These are phyloP conservation scores for Epichloe hybrida DNA, from an alignment of 2,329 filamentous ascomycete genomes.

Conservation along the genomic window DNA sequence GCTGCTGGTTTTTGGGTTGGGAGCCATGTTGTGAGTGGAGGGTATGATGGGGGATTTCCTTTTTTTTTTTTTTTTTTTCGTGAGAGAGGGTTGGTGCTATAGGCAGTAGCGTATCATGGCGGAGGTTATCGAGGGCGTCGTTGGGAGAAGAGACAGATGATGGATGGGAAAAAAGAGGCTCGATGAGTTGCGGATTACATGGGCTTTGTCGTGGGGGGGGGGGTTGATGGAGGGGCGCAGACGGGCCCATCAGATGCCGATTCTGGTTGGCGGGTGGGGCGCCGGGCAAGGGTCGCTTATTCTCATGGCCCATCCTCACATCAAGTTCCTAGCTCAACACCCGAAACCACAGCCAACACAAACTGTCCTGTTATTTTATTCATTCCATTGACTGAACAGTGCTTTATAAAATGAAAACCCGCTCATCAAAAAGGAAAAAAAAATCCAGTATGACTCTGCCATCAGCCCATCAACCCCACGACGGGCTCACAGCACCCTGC, in stretches of 20 bases:
- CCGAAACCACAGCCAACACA: no score
- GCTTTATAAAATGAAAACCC: not conserved
- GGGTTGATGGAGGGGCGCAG: not conserved
- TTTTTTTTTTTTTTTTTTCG: no score
- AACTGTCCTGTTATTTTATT: no score
- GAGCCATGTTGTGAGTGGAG: not conserved
- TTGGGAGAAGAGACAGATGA: no score
- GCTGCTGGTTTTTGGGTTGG: constrained; percentile 14
- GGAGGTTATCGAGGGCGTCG: no score
- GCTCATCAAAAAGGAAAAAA: not conserved
- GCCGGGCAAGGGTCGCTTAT: not conserved
- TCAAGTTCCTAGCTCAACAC: no score
- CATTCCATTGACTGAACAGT: not conserved
- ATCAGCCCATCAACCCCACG: not conserved
- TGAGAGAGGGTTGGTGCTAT: not conserved
- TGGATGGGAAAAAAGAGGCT: not conserved
- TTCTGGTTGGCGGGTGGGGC: not conserved
- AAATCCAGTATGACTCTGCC: not conserved
- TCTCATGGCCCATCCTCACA: no score
- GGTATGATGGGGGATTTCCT: no score
- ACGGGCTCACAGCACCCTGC: not conserved
- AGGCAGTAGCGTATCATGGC: no score
- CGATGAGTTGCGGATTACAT: not conserved
- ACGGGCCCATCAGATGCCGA: not conserved
- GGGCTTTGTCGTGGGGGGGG: not conserved